Conservation (phyloP, 2,329 filamentous ascomycete species). For the Ceratocystis cacaofunesta region DNA sequence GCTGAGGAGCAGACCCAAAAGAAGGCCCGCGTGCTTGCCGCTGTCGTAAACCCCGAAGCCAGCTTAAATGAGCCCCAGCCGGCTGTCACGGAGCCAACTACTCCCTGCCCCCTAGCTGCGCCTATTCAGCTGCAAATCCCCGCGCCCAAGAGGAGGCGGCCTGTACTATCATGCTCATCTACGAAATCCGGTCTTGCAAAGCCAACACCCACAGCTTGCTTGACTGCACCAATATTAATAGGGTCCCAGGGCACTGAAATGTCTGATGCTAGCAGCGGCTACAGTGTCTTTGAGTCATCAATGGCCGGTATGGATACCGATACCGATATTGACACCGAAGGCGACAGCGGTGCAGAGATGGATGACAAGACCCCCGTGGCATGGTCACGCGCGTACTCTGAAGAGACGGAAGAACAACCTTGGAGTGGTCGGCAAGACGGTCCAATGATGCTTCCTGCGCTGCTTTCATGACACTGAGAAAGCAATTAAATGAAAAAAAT, state of each 20-base stretch:
- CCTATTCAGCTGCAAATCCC: conserved; percentile 6
- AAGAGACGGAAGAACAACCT: not conserved
- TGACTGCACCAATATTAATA: not conserved
- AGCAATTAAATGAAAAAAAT: not conserved
- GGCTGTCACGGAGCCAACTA: not conserved
- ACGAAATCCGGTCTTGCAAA: not conserved
- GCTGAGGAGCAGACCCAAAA: conserved; percentile 22
- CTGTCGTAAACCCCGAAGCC: not conserved
- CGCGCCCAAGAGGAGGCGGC: not conserved
- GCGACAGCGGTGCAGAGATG: conserved; percentile 23
- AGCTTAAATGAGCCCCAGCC: not conserved
- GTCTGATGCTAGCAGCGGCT: conserved; percentile 10
- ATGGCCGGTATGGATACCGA: conserved; percentile 16
- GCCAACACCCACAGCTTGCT: not conserved
- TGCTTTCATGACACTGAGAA: not conserved
- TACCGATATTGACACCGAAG: conserved; percentile 15
- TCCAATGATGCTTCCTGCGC: not conserved
- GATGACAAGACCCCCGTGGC: conserved; percentile 28
- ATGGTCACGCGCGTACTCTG: not conserved
- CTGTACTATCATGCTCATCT: not conserved
- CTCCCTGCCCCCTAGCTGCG: not conserved
- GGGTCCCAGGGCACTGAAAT: conserved; percentile 3
- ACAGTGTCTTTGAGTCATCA: conserved; percentile 4
- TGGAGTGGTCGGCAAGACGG: not conserved
- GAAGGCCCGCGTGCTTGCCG: conserved; percentile 10